phyloP scores from a whole-genome alignment of 306 rosid species.

The Corylus americana region DNA sequence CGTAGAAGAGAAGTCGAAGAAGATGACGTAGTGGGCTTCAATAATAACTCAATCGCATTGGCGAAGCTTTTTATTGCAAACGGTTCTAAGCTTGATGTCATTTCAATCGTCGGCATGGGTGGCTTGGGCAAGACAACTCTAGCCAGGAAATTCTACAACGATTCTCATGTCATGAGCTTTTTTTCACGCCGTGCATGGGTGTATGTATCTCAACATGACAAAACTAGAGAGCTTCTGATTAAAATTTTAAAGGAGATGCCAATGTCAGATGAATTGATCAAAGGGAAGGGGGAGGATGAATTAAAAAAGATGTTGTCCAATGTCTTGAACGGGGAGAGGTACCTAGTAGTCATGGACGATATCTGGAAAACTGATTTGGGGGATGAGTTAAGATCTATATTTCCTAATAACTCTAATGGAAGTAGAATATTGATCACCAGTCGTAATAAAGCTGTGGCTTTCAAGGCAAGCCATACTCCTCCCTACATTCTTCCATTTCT shows the following conservation, averaged over 20 bases:
- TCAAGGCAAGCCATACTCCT: not conserved
- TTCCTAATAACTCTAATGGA: not conserved
- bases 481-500: slow-evolving; percentile 13
- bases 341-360: not conserved
- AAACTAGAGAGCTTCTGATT: not conserved
- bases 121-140: slow-evolving; percentile 33
- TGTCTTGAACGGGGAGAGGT: not conserved
- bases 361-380: not conserved
- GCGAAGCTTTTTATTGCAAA: not conserved
- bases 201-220: not conserved
- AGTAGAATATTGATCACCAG: slow-evolving; percentile 1
- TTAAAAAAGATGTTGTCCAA: not conserved
- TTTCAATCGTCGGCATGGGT: slow-evolving; percentile 27
- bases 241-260: not conserved
- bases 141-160: too few relatives aligned
- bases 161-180: too few relatives aligned
- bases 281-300: not conserved
- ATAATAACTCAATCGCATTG: not conserved
- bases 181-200: slow-evolving; percentile 14
- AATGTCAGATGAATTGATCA: not conserved
- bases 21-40: slow-evolving; percentile 2
- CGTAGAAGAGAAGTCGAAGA: too few relatives aligned
- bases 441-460: too few relatives aligned
- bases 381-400: not conserved
- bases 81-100: not conserved